phyloP scores from a whole-genome alignment of 257 asterid species.

The Gentiana straminea region DNA sequence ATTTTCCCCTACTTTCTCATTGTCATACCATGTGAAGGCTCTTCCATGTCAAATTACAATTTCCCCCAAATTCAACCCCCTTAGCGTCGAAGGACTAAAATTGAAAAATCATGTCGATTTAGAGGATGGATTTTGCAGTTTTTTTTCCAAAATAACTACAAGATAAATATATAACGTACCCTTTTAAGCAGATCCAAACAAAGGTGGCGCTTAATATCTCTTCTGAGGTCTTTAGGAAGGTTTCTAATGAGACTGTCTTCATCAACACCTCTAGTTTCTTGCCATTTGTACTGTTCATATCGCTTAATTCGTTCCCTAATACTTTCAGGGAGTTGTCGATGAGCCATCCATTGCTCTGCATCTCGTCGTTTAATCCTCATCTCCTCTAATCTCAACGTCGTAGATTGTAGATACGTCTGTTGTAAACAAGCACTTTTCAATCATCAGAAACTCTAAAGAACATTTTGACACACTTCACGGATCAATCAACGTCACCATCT shows the following conservation, averaged over 20 bases:
- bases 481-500: too few relatives aligned
- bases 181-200: slow-evolving; percentile 82
- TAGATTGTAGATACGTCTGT: slow-evolving; percentile 93
- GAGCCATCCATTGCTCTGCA: slow-evolving; percentile 99
- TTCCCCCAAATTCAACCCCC: too few relatives aligned
- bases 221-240: slow-evolving; percentile 95
- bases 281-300: slow-evolving; percentile 95
- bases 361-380: slow-evolving; percentile 98
- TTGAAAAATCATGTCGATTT: too few relatives aligned
- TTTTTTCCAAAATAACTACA: too few relatives aligned
- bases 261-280: slow-evolving; percentile 93
- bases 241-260: slow-evolving; percentile 72
- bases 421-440: slow-evolving; percentile 18
- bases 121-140: too few relatives aligned
- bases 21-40: too few relatives aligned
- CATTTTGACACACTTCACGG: not conserved
- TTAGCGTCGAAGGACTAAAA: too few relatives aligned
- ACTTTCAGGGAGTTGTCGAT: slow-evolving; percentile 81
- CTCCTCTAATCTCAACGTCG: slow-evolving; percentile 85
- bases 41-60: too few relatives aligned
- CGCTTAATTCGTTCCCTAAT: slow-evolving; percentile 75
- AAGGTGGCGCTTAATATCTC: slow-evolving; percentile 95
- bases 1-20: too few relatives aligned
- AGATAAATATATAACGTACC: slow-evolving; percentile 27
- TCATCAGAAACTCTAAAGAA: slow-evolving; percentile 5